A percentile compares a stretch with the other conserved stretches of the same genome.
Conservation (phyloP, 2,329 filamentous ascomycete genomes). For the Coniella vitis region DNA sequence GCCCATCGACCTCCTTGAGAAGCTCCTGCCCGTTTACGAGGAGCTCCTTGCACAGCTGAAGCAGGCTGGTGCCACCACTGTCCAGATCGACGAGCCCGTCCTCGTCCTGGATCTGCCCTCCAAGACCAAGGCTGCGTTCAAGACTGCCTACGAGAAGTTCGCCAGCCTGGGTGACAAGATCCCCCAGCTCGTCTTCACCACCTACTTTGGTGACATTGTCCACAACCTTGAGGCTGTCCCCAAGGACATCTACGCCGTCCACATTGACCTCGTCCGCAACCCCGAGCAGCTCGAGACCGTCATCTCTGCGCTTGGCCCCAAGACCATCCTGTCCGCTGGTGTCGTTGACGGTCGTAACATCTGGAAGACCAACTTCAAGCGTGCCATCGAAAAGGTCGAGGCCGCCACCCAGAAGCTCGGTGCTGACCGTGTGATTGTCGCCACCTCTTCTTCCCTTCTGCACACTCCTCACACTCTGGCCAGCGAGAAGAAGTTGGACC, state of each 20-base stretch:
- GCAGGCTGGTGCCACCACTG: constrained; percentile 88
- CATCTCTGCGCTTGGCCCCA: constrained; percentile 72
- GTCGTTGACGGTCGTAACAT: constrained; percentile 99
- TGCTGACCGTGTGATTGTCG: constrained; percentile 94
- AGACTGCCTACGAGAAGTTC: constrained; percentile 92
- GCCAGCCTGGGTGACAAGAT: constrained; percentile 68
- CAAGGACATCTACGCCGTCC: constrained; percentile 73
- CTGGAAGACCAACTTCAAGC: constrained; percentile 99
- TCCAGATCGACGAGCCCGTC: constrained; percentile 97
- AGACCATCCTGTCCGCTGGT: constrained; percentile 89
- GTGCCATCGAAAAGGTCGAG: constrained; percentile 86
- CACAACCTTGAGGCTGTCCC: constrained; percentile 94
- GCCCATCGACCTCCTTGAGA: constrained; percentile 88
- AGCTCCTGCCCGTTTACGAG: constrained; percentile 90
- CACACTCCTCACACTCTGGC: constrained; percentile 97
- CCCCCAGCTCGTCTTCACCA: constrained; percentile 84
- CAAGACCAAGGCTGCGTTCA: constrained; percentile 95
- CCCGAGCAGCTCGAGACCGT: constrained; percentile 94
- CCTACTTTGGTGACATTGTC: constrained; percentile 98
- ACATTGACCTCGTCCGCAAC: constrained; percentile 95
- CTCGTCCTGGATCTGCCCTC: constrained; percentile 89
- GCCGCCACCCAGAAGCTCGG: constrained; percentile 87
- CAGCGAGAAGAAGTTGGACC: constrained; percentile 96
- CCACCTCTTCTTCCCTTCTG: constrained; percentile 94
- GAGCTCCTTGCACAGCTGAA: constrained; percentile 91